Evolutionary conservation across 2,329 filamentous ascomycete genomes (phyloP).

Genomic region (Cladosporium colombiae): DNA sequence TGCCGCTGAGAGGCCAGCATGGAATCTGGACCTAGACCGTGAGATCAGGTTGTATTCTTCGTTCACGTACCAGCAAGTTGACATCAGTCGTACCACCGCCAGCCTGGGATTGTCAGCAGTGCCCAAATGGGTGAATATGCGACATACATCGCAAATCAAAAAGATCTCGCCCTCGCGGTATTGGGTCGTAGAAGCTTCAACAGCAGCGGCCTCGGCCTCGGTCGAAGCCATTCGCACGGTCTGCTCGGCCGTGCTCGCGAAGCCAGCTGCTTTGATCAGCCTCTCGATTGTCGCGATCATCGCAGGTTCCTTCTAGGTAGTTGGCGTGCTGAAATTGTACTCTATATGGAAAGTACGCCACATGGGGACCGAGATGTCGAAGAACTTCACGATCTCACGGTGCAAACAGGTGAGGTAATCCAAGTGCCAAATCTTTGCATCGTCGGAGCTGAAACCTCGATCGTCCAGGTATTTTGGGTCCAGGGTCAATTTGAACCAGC

Average conservation of each 20-base stretch:
- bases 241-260: conserved; percentile 10
- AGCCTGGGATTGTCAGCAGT: background rate
- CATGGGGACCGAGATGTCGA: background rate
- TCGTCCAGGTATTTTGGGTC: background rate
- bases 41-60: background rate
- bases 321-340: conserved; percentile 26
- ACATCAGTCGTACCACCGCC: background rate
- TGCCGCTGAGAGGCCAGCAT: background rate
- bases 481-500: background rate
- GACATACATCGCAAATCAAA: conserved; percentile 25
- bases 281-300: conserved; percentile 25
- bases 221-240: conserved; percentile 23
- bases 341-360: conserved; percentile 21
- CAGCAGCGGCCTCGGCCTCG: conserved; percentile 27
- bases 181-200: conserved; percentile 23
- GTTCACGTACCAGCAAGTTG: conserved; percentile 38
- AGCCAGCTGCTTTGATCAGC: conserved; percentile 21
- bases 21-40: background rate
- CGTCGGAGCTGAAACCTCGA: background rate
- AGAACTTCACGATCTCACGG: background rate
- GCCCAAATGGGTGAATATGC: background rate
- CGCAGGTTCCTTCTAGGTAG: conserved; percentile 26
- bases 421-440: background rate
- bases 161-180: conserved; percentile 25
- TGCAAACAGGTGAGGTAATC: background rate